Conservation (phyloP, 202 grass and related monocot genomes). For the Carex arenaria region DNA sequence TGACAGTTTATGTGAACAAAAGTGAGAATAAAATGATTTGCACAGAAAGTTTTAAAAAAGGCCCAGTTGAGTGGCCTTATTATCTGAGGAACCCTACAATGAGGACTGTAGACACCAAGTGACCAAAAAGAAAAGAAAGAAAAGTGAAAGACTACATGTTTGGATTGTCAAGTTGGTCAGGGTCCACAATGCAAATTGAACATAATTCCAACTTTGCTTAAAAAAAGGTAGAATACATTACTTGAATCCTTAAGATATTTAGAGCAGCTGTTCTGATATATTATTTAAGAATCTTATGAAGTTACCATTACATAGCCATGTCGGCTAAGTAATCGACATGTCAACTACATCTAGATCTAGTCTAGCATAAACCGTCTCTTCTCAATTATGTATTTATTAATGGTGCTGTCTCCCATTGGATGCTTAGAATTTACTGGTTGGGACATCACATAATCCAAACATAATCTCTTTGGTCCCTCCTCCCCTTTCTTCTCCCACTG, state of each 20-base stretch:
- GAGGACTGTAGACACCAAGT: not conserved
- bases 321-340: not conserved
- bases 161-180: not conserved
- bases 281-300: not conserved
- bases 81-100: not conserved
- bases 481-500: not conserved
- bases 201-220: not conserved
- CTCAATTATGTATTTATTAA: not conserved
- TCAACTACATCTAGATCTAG: not conserved
- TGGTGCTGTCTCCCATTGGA: not conserved
- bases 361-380: not conserved
- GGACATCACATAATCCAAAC: conserved; percentile 13
- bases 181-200: conserved; percentile 7
- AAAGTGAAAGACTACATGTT: not conserved
- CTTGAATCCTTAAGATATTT: not conserved
- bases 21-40: conserved; percentile 10
- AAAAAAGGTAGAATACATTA: not conserved
- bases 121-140: conserved; percentile 3
- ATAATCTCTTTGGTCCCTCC: not conserved
- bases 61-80: not conserved
- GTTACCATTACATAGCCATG: not conserved
- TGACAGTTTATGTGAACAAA: not conserved
- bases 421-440: not conserved
- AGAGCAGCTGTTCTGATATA: not conserved
- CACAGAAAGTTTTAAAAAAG: not conserved